Percentiles rank a stretch among this genome's conserved stretches.
phyloP scores from a whole-genome alignment of 495 filamentous ascomycete species.

The Neurospora sp. region DNA sequence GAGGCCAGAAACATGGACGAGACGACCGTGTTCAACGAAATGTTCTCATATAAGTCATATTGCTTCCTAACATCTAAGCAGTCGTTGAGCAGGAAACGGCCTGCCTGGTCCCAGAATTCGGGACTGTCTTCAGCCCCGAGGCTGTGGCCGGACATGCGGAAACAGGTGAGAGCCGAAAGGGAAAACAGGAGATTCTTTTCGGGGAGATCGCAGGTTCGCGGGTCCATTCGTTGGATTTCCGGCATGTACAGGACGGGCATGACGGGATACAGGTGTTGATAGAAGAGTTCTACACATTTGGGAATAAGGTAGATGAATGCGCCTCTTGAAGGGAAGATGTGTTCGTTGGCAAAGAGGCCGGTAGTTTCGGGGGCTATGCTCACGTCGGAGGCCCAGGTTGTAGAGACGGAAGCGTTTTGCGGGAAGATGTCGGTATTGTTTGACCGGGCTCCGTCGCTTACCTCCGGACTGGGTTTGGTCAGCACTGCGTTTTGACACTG shows the following conservation, averaged over 20 bases:
- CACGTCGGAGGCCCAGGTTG: not conserved
- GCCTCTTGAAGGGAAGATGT: slow-evolving; percentile 16
- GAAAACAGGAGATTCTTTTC: slow-evolving; percentile 26
- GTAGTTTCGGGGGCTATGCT: slow-evolving; percentile 13
- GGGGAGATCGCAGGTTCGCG: slow-evolving; percentile 11
- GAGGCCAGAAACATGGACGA: slow-evolving; percentile 26
- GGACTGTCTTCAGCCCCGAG: slow-evolving; percentile 12
- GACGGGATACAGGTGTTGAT: slow-evolving; percentile 28
- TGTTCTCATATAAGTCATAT: slow-evolving; percentile 27
- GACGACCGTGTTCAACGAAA: slow-evolving; percentile 20
- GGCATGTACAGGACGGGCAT: slow-evolving; percentile 29
- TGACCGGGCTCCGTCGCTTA: not conserved
- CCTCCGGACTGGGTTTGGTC: not conserved
- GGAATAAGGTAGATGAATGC: slow-evolving; percentile 23
- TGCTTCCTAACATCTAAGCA: slow-evolving; percentile 19
- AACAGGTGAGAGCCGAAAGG: slow-evolving; percentile 27
- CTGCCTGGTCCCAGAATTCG: slow-evolving; percentile 22
- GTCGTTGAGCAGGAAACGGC: slow-evolving; percentile 27
- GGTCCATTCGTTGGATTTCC: slow-evolving; percentile 14
- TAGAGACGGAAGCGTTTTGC: not conserved
- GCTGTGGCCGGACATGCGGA: slow-evolving; percentile 26
- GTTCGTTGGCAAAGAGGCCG: slow-evolving; percentile 18
- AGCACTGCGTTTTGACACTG: not conserved
- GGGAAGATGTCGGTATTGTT: not conserved
- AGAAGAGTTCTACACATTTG: slow-evolving; percentile 25